A percentile compares a stretch with the other conserved stretches of the same genome.
Conservation (phyloP, 148 eudicot genomes). For the Pouteria glomerata region DNA sequence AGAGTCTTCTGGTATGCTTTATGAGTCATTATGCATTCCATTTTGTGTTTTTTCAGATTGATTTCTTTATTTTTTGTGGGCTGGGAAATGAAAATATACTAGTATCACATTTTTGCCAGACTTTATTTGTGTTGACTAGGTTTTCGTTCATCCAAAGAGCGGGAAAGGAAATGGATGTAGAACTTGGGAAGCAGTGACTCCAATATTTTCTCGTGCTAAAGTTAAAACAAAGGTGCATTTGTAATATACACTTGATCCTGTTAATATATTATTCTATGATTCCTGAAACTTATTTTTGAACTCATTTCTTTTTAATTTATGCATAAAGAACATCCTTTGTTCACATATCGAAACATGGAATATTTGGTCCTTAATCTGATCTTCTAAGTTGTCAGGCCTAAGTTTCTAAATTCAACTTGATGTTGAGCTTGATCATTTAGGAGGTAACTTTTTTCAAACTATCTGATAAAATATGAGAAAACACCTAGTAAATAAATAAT, state of each 20-base stretch:
- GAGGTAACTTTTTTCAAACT: too few species aligned
- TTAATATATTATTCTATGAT: not conserved
- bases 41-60: not conserved
- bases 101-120: conserved; percentile 18
- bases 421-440: not conserved
- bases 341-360: not conserved
- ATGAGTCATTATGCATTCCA: not conserved
- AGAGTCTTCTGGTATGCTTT: conserved; percentile 70
- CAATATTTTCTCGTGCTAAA: conserved; percentile 75
- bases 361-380: not conserved
- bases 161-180: conserved; percentile 73
- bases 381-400: too few species aligned
- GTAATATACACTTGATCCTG: not conserved
- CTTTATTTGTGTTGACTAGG: conserved; percentile 46
- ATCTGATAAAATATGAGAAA: too few species aligned
- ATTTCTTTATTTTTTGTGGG: not conserved
- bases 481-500: too few species aligned
- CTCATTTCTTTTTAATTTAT: not conserved
- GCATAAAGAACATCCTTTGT: not conserved
- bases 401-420: not conserved
- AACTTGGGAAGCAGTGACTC: conserved; percentile 77
- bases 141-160: conserved; percentile 85
- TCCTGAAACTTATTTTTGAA: not conserved
- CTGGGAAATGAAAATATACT: conserved; percentile 6
- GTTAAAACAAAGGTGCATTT: conserved; percentile 67